Evolutionary conservation across 2,329 filamentous ascomycete genomes (phyloP), one percentile per base, ranked within the genome.

Genomic region (Sarocladium oryzae): DNA sequence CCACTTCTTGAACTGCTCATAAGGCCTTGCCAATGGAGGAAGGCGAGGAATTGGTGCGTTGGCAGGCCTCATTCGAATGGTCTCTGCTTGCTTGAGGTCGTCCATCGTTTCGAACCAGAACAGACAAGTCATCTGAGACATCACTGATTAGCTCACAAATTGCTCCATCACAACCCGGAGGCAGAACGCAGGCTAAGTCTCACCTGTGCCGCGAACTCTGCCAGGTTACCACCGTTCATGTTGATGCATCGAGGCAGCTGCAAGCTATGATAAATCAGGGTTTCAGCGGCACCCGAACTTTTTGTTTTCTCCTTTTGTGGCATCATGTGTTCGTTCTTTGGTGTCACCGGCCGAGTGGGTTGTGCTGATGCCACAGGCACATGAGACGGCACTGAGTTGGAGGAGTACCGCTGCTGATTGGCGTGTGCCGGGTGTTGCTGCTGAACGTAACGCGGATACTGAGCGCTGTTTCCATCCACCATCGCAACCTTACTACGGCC

Each of bases 101-200:
- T 86, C 79, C 38, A 88, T 86, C 15, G 86, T 87, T 68, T 97
- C 91, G 65, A 97, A 97, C 92, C 93, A 97, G 71, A 97, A 96
- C 13, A 99, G 77, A 63, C 92, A 96, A 11, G 92, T 95, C 68
- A 97, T 88, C 88, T 96, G 26, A 1, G 10, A 32, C 20, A 15
- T 38, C 35, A 38, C 37, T 36, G 24, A 35, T 32, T 26, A 32
- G 26, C 24, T 32, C 24, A 21, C 37, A 23, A 23, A n/a, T n/a
- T n/a, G n/a, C n/a, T n/a, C n/a, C n/a, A n/a, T n/a, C n/a, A n/a
- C n/a, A n/a, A n/a, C n/a, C n/a, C n/a, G n/a, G n/a, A n/a, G n/a
- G n/a, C n/a, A n/a, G n/a, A n/a, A n/a, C n/a, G n/a, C n/a, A n/a
- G n/a, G n/a, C n/a, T n/a, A n/a, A n/a, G 46, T 65, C 74, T 58